Evolutionary conservation across 2,329 filamentous ascomycete species (phyloP).

Genomic region (Claviceps sp.): DNA sequence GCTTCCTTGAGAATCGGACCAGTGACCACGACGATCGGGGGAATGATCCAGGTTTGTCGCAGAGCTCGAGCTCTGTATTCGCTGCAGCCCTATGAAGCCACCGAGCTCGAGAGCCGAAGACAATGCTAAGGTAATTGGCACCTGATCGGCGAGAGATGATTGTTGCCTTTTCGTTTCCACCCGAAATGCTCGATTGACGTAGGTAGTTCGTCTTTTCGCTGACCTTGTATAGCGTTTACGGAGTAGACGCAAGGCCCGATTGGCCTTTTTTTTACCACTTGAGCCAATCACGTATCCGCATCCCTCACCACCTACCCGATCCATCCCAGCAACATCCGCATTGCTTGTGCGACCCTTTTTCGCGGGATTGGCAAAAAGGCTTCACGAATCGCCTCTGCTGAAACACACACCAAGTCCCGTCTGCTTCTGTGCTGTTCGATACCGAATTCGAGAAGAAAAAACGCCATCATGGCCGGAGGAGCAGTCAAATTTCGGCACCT

Average conservation of each 20-base stretch:
- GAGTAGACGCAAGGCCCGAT: constrained; percentile 6
- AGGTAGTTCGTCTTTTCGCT: constrained; percentile 5
- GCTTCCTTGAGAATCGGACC: too few species aligned
- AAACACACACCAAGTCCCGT: not conserved
- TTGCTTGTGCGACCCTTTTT: not conserved
- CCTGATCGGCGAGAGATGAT: not conserved
- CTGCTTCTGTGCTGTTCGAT: not conserved
- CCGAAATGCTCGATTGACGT: constrained; percentile 6
- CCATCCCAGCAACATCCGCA: not conserved
- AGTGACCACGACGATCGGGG: not conserved
- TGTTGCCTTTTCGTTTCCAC: not conserved
- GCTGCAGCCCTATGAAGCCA: constrained; percentile 20
- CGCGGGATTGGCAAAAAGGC: not conserved
- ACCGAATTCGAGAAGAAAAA: not conserved
- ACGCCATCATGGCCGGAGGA: constrained; percentile 63
- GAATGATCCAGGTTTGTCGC: not conserved
- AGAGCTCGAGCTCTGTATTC: constrained; percentile 6
- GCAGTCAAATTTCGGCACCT: constrained; percentile 81
- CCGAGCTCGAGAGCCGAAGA: constrained; percentile 13
- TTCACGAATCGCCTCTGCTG: not conserved
- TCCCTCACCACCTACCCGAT: constrained; percentile 5
- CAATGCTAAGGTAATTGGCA: constrained; percentile 5
- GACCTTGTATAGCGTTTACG: not conserved
- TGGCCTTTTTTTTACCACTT: constrained; percentile 9
- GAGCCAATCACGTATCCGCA: not conserved